These are phyloP conservation scores for Bruguiera gymnorhiza DNA, from an alignment of 345 rosid genomes.

Conservation along the genomic window DNA sequence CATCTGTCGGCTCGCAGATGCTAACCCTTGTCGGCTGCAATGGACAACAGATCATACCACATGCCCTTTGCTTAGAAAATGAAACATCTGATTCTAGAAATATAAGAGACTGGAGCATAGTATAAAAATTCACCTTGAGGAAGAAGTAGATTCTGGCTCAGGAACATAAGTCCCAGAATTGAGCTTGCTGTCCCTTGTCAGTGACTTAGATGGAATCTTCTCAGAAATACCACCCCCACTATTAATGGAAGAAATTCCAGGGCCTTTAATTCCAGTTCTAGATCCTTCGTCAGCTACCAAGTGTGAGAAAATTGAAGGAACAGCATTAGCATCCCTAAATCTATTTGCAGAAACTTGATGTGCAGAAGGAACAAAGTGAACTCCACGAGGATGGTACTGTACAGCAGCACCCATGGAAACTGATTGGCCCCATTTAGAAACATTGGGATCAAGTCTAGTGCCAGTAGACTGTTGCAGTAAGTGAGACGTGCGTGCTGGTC, in stretches of 20 bases:
- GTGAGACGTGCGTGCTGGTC: constrained; percentile 52
- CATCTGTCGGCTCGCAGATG: constrained; percentile 69
- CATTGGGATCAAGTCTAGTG: constrained; percentile 40
- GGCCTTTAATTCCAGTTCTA: constrained; percentile 88
- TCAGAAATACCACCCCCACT: constrained; percentile 34
- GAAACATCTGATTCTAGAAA: not conserved
- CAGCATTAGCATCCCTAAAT: constrained; percentile 56
- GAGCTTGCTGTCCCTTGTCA: constrained; percentile 46
- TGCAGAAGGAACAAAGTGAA: constrained; percentile 56
- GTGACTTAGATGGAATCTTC: constrained; percentile 34
- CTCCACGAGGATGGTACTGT: constrained; percentile 59
- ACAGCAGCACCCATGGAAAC: constrained; percentile 42
- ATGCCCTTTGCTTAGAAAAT: constrained; percentile 1
- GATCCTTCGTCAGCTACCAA: constrained; percentile 99
- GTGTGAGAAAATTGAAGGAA: constrained; percentile 54
- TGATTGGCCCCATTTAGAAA: constrained; percentile 50
- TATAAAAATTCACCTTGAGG: constrained; percentile 51
- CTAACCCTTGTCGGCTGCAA: constrained; percentile 52
- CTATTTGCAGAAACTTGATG: constrained; percentile 62
- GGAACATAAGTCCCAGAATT: constrained; percentile 35
- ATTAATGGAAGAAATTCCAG: constrained; percentile 49
- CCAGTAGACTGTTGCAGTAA: constrained; percentile 45
- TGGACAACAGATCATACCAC: constrained; percentile 12
- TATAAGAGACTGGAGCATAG: constrained; percentile 1
- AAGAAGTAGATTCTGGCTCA: constrained; percentile 53